These are phyloP conservation scores for Pelargonium fulgidum DNA, from an alignment of 441 rosid genomes.

Conservation along the genomic window DNA sequence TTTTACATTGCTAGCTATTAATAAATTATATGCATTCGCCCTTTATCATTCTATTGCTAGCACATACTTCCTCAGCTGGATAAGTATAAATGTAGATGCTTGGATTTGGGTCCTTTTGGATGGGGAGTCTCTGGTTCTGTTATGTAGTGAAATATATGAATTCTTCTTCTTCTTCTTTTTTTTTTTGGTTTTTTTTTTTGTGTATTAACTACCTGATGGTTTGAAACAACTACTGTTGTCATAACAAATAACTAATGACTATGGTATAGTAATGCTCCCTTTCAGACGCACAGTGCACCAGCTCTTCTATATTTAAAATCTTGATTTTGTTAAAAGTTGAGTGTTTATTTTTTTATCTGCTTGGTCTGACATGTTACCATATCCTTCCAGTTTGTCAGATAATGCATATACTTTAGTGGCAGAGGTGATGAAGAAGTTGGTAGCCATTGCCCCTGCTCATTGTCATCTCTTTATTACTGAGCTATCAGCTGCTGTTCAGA, in stretches of 20 bases:
- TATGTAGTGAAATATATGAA: no score
- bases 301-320: not conserved
- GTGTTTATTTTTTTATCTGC: not conserved
- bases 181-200: not conserved
- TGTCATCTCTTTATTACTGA: slow-evolving; percentile 76
- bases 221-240: not conserved
- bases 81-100: no score
- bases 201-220: not conserved
- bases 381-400: slow-evolving; percentile 75
- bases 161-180: no score
- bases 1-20: not conserved
- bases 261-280: not conserved
- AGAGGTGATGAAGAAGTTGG: slow-evolving; percentile 88
- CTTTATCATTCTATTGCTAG: not conserved
- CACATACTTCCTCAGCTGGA: not conserved
- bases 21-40: no score
- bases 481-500: slow-evolving; percentile 71
- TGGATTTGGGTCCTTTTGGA: not conserved
- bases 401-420: slow-evolving; percentile 82
- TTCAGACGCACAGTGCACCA: not conserved
- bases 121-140: not conserved
- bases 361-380: slow-evolving; percentile 22
- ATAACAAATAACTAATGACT: not conserved
- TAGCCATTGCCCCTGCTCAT: slow-evolving; percentile 71
- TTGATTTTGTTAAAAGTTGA: not conserved